Conservation (phyloP, 129 eudicot genomes). For the Ambrosia trifida region DNA sequence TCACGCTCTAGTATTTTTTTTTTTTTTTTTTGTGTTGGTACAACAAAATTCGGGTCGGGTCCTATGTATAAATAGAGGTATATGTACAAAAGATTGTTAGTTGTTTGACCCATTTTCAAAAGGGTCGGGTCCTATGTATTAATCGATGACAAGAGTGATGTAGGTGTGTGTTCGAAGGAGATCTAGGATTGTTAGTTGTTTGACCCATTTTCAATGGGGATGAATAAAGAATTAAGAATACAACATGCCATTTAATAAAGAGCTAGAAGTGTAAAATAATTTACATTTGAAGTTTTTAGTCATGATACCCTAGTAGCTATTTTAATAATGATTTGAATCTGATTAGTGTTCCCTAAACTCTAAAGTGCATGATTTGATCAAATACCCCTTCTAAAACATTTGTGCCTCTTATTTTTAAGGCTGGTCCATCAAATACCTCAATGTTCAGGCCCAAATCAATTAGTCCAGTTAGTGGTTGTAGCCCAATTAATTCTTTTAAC, state of each 20-base stretch:
- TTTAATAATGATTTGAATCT: no score
- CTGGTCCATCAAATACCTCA: no score
- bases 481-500: no score
- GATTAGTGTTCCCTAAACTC: no score
- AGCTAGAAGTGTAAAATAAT: not conserved
- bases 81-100: slow-evolving; percentile 28
- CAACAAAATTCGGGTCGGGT: not conserved
- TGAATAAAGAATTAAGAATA: not conserved
- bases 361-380: no score
- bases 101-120: no score
- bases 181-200: slow-evolving; percentile 32
- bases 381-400: no score
- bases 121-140: slow-evolving; percentile 1
- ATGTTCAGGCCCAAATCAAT: no score
- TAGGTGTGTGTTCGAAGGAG: slow-evolving; percentile 29
- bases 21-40: not conserved
- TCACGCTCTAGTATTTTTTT: slow-evolving; percentile 40
- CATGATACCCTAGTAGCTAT: no score
- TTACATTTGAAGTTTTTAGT: not conserved
- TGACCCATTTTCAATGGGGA: slow-evolving; percentile 31
- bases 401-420: no score
- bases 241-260: not conserved
- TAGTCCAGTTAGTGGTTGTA: no score
- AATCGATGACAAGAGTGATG: slow-evolving; percentile 23
- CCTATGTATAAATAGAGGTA: slow-evolving; percentile 10